Percentiles rank a stretch among this genome's conserved stretches.
Conservation (phyloP, 176 grass and related monocot species). For the Aegilops tauschii region DNA sequence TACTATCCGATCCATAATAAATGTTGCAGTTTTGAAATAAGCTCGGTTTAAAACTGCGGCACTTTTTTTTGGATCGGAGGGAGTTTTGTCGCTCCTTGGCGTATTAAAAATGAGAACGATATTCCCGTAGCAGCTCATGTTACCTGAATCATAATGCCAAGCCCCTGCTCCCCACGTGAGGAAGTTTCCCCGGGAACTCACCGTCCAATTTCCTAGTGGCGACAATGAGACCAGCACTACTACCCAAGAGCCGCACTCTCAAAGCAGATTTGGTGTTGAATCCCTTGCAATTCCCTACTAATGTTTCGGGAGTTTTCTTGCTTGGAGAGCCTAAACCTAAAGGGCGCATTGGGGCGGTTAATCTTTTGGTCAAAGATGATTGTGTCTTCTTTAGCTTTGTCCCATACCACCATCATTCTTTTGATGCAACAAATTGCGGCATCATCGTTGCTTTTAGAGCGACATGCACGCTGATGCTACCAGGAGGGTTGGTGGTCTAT, state of each 20-base stretch:
- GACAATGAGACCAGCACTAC: not conserved
- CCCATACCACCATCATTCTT: not conserved
- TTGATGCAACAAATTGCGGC: not conserved
- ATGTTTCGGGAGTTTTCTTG: not conserved
- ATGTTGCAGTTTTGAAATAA: no score
- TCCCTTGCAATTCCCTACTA: not conserved
- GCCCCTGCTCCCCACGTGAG: not conserved
- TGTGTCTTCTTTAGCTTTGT: slow-evolving; percentile 26
- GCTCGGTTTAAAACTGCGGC: no score
- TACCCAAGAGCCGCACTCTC: not conserved
- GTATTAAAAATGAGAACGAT: no score
- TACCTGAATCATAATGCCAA: not conserved
- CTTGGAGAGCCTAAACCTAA: not conserved
- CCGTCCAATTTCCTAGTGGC: not conserved
- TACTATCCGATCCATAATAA: no score
- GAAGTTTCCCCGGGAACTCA: slow-evolving; percentile 5
- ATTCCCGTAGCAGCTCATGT: no score
- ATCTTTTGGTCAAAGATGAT: slow-evolving; percentile 31
- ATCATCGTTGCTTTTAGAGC: not conserved
- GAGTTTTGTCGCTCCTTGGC: no score
- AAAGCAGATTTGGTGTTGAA: slow-evolving; percentile 14
- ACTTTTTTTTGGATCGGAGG: no score
- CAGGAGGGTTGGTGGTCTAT: not conserved
- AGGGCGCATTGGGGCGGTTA: slow-evolving; percentile 1
- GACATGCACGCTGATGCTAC: not conserved